phyloP scores from a whole-genome alignment of 768 basidiomycete genomes.

The Phanerochaete carnosa region DNA sequence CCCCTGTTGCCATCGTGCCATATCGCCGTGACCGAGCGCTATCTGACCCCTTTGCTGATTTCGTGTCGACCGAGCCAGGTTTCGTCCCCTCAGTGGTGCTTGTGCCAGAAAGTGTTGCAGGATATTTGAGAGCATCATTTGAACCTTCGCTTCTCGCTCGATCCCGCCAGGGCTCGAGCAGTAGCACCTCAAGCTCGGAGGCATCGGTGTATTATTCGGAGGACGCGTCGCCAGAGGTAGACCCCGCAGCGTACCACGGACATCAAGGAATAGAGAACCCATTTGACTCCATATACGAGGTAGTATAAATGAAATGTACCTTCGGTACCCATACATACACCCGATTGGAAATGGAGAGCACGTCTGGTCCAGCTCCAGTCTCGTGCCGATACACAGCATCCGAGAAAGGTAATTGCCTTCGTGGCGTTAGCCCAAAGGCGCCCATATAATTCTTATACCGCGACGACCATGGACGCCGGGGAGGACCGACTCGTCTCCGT shows the following conservation, averaged over 20 bases:
- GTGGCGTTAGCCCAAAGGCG: neutral
- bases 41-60: slow-evolving; percentile 1
- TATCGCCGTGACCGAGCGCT: neutral
- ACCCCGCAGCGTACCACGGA: neutral
- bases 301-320: too few species aligned
- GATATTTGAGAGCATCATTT: neutral
- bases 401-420: slow-evolving; percentile 11
- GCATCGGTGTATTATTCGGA: neutral
- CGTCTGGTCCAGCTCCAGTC: too few species aligned
- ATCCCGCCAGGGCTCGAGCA: neutral
- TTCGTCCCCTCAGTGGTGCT: neutral
- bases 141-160: neutral
- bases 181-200: neutral
- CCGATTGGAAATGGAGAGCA: too few species aligned
- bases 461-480: slow-evolving; percentile 13
- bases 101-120: neutral
- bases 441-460: neutral
- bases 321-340: too few species aligned
- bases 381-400: too few species aligned
- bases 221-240: neutral
- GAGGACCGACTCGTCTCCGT: slow-evolving; percentile 64
- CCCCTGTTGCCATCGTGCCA: slow-evolving; percentile 10
- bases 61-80: neutral
- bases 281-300: neutral
- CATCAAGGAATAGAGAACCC: neutral